Evolutionary conservation across 202 grass and related monocot genomes (phyloP), one percentile per base, ranked within the genome.

Genomic region (Digitaria exilis): DNA sequence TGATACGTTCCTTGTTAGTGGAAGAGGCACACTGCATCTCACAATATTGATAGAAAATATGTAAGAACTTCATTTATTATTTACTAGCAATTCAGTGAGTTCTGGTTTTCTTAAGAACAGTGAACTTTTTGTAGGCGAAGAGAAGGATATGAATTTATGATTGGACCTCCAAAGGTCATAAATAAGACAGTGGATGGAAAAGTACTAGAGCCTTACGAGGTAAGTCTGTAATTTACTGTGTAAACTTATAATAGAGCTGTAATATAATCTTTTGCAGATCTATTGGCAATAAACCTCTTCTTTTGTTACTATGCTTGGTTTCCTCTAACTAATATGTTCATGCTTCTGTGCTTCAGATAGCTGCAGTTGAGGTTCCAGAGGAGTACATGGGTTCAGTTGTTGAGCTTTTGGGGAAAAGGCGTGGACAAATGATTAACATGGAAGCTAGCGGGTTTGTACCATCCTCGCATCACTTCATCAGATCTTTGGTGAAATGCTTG

Each of bases 141-240:
- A 77, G 96, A 98, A 93, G 96, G 93, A 83, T 98, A 86, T 73
- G 96, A 98, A 71, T 98, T 98, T 90, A 98, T 98, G 96, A 94
- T 98, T 74, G 96, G 96, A 76, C 93, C 96, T 65, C 96, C 96
- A 51, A 98, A 98, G 83, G 96, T 98, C 83, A 98, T 98, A 56
- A 98, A 95, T 78, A 98, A 98, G 90, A 87, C 51, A 10, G 80
- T 98, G 43, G 74, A 94, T 84, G 93, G 88, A 68, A 93, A 95
- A 67, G 28, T 84, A 52, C 87, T 90, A 41, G 96, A 95, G 78
- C 96, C 96, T 56, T 98, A 94, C 66, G 96, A 98, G 93, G 96
- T 98, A 85, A 49, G 26, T 45, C 62, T 80, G 26, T 71, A 39
- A 24, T 43, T 68, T n/a, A 30, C 66, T 68, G 59, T 75, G 24